These are phyloP conservation scores for Neoascochyta sp. DNA, from an alignment of 2,329 filamentous ascomycete genomes.

Conservation along the genomic window DNA sequence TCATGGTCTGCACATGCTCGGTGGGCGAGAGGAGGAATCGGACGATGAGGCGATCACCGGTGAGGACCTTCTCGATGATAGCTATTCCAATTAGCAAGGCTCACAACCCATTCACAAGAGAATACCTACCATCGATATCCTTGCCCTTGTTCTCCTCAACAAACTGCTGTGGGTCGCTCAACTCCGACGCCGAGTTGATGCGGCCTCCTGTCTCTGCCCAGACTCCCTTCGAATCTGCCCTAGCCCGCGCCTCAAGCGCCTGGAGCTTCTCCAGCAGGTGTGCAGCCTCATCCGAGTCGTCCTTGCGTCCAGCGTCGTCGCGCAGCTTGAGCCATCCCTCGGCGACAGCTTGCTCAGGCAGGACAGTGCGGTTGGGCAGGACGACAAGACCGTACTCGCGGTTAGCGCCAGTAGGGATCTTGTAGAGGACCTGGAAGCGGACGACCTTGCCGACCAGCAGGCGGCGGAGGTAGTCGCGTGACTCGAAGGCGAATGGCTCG, in stretches of 20 bases:
- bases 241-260: constrained; percentile 72
- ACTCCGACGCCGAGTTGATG: constrained; percentile 77
- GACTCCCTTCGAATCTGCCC: constrained; percentile 72
- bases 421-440: constrained; percentile 81
- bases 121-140: constrained; percentile 62
- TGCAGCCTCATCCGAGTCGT: constrained; percentile 72
- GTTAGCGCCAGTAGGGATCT: constrained; percentile 70
- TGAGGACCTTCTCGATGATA: constrained; percentile 85
- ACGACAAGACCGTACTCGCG: constrained; percentile 83
- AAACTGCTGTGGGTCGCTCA: constrained; percentile 71
- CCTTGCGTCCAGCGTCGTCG: constrained; percentile 88
- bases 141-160: constrained; percentile 81
- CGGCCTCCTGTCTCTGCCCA: constrained; percentile 65
- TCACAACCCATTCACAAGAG: neutral
- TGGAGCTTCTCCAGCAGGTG: constrained; percentile 74
- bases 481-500: constrained; percentile 89
- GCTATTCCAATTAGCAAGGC: constrained; percentile 26
- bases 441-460: constrained; percentile 81
- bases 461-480: constrained; percentile 85
- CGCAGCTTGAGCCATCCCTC: constrained; percentile 91
- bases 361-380: constrained; percentile 63
- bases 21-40: constrained; percentile 75
- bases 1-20: constrained; percentile 84
- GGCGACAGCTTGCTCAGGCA: constrained; percentile 80
- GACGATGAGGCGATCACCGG: constrained; percentile 83